Evolutionary conservation across 1,284 basidiomycete species (phyloP), one percentile per base, ranked within the genome.

Genomic region (Dichomitus squalens): DNA sequence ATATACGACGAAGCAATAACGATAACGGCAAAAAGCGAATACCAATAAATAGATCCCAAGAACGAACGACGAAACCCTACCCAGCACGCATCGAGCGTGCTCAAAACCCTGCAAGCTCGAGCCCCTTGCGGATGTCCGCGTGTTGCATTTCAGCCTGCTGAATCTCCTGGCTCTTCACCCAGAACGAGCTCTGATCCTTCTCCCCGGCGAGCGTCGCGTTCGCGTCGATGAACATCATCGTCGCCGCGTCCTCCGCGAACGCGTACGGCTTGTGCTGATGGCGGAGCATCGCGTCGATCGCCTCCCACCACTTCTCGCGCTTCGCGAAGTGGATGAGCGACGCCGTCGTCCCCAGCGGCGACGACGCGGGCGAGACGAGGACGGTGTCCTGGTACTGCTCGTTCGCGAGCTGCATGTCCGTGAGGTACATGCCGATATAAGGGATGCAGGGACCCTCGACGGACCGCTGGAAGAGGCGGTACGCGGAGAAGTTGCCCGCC

Each of bases 361-460:
- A 61, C 36, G 63, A 57, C 29, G 48, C 35, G 29, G 56, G 49
- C 36, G 60, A 54, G 49, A 68, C 49, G 54, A 64, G 52, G 21
- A 72, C 64, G 51, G 59, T 65, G 55, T 81, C 77, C 52, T 80
- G 76, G 57, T 78, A 81, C 64, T 82, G 78, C 63, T 84, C 82
- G 58, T 79, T 73, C 59, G 83, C 79, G 64, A 83, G 82, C 33
- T 79, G 73, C 60, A 90, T 76, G 58, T 85, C 84, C 29, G 81
- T 81, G 47, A 90, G 74, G 70, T 82, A 87, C 76, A 82, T 82
- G 40, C 77, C 79, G 46, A 90, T 75, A 68, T 86, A 86, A 2
- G 87, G 88, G 14, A 90, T 78, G 64, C 86, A 88, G 4, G 86
- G 79, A 2, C 80, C 82, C n/a, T 84, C 79, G 18, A 79, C 77